Evolutionary conservation across 495 filamentous ascomycete genomes (phyloP).

Genomic region (Friedmanniomyces endolithicus): DNA sequence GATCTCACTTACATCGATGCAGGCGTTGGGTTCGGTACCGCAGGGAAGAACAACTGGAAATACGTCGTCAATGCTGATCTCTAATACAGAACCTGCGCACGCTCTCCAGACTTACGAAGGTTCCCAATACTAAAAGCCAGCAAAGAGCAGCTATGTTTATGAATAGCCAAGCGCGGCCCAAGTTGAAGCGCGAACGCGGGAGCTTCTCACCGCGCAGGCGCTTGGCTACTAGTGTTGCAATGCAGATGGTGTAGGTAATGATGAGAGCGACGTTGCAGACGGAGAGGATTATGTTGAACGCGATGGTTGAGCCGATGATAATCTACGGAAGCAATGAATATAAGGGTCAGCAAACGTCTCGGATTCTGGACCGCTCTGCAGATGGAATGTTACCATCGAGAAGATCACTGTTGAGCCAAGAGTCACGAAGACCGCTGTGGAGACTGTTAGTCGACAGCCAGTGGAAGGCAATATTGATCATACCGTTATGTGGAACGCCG

Average conservation of each 20-base stretch:
- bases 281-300: slow-evolving; percentile 39
- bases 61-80: neutral
- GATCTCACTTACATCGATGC: neutral
- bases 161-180: slow-evolving; percentile 34
- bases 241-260: slow-evolving; percentile 41
- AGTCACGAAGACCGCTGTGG: slow-evolving; percentile 31
- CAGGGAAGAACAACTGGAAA: slow-evolving; percentile 37
- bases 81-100: neutral
- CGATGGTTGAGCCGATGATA: slow-evolving; percentile 36
- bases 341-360: neutral
- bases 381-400: neutral
- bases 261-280: slow-evolving; percentile 36
- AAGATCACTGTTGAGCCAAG: slow-evolving; percentile 17
- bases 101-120: slow-evolving; percentile 29
- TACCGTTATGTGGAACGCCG: neutral
- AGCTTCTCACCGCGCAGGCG: slow-evolving; percentile 29
- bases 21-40: slow-evolving; percentile 22
- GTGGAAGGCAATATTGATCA: slow-evolving; percentile 16
- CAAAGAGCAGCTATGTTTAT: slow-evolving; percentile 33
- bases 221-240: slow-evolving; percentile 36
- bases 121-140: slow-evolving; percentile 37
- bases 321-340: slow-evolving; percentile 20
- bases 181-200: slow-evolving; percentile 36
- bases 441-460: slow-evolving; percentile 6
- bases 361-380: no score